Base-by-base conservation (phyloP, 495 filamentous ascomycete species). In the Talaromyces proteolyticus region DNA sequence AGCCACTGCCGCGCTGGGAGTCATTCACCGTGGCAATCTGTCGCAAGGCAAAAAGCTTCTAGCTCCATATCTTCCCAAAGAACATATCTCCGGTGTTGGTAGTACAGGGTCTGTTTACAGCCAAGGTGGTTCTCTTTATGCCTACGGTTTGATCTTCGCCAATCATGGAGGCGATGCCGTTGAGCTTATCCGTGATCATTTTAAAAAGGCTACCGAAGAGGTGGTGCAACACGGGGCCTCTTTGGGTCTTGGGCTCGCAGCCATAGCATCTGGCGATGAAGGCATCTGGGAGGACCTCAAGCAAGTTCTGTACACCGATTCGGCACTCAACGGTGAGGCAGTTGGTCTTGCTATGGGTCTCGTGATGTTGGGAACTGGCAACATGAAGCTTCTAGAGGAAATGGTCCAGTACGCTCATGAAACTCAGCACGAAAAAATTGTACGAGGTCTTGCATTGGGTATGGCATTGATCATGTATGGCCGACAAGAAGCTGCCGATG, bases 391-490 rank as follows among this genome's bases (percentile, higher is more conserved):
- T 4, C 65, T 99, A 2, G 87, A 94, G 65, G 89, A 93, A 49
- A 94, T 99, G 90, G 90, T 96, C 43, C 86, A 89, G 50, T 99
- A 99, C 59, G 89, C 94, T 3, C 94, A 95, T 61, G 94, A 99
- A 29, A 99, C 94, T 0, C 89, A 92, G 46, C 94, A 99, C 66
- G 94, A 97, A 70, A 99, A 99, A 79, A 97, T 95, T 47, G 90
- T 97, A 18, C 89, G 94, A 42, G 94, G 94, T 56, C 77, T 95
- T 47, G 91, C 91, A 16, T 76, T 99, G 53, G 94, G 94, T 52
- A 97, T 99, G 89, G 90, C 94, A 29, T 73, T 99, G 52, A 95
- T 97, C 70, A 99, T 96, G 92, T 97, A 92, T 57, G 90, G 87
- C 24, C 86, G 89, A 38, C 91, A 97, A 67, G 94, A 97, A 62